phyloP scores from a whole-genome alignment of 257 asterid genomes.

The Solanum piurae region DNA sequence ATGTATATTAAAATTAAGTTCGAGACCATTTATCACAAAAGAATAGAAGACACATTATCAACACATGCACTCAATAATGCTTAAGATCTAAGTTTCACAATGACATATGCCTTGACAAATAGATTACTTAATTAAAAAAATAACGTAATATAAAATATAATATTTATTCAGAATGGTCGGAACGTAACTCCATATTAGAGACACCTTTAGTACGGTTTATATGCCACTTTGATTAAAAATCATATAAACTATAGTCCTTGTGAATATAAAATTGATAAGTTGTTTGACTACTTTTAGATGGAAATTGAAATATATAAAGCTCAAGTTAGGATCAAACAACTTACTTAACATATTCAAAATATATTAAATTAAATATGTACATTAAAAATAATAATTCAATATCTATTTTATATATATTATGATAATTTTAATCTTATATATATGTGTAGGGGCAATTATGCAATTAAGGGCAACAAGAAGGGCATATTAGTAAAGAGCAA shows the following conservation, averaged over 20 bases:
- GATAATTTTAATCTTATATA: neutral
- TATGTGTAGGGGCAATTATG: neutral
- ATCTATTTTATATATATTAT: neutral
- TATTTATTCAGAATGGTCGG: neutral
- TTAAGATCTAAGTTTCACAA: neutral
- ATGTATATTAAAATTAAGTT: too few relatives aligned
- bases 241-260: neutral
- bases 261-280: neutral
- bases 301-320: neutral
- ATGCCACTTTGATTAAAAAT: neutral
- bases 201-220: neutral
- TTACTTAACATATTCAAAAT: neutral
- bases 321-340: neutral
- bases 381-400: neutral
- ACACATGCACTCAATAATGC: neutral
- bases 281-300: neutral
- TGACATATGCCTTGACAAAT: neutral
- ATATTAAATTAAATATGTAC: neutral
- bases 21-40: neutral
- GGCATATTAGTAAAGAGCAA: neutral
- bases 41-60: neutral
- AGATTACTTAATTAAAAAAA: neutral
- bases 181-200: neutral
- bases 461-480: neutral
- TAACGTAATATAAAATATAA: neutral